These are phyloP conservation scores for Triticum aestivum DNA, from an alignment of 176 grass and related monocot genomes.

Conservation along the genomic window DNA sequence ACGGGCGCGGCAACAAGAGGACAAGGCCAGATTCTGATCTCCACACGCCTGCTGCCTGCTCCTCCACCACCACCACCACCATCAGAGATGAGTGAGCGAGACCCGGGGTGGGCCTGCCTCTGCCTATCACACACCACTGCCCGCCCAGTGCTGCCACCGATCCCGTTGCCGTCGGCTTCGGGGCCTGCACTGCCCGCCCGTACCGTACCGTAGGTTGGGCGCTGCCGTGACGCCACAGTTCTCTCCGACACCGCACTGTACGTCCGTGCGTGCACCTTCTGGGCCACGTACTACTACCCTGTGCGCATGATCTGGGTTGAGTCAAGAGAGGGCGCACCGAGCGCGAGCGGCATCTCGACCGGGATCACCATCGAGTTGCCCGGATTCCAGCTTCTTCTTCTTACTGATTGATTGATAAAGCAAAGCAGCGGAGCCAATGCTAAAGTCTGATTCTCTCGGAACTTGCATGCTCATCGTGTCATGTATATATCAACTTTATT, in stretches of 20 bases:
- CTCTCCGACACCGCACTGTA: neutral
- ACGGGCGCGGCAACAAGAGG: slow-evolving; percentile 21
- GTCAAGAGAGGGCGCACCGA: neutral
- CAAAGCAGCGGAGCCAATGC: neutral
- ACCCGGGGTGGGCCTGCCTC: neutral
- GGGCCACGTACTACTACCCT: neutral
- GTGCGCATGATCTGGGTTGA: neutral
- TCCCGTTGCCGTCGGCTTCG: neutral
- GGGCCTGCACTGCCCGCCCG: neutral
- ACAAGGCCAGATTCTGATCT: slow-evolving; percentile 45
- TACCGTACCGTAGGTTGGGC: neutral
- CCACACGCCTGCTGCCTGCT: neutral
- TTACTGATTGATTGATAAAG: neutral
- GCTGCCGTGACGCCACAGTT: neutral
- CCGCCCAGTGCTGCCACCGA: neutral
- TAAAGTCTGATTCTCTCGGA: neutral
- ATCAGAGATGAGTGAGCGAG: neutral
- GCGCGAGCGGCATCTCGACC: neutral
- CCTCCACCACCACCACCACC: neutral
- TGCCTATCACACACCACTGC: neutral
- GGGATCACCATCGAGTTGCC: neutral
- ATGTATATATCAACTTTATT: neutral
- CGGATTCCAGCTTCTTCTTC: neutral
- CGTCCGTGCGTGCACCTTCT: neutral
- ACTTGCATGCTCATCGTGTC: neutral